Evolutionary conservation across 2,329 filamentous ascomycete species (phyloP), one percentile per base, ranked within the genome.

Genomic region (Colletotrichum agaves): DNA sequence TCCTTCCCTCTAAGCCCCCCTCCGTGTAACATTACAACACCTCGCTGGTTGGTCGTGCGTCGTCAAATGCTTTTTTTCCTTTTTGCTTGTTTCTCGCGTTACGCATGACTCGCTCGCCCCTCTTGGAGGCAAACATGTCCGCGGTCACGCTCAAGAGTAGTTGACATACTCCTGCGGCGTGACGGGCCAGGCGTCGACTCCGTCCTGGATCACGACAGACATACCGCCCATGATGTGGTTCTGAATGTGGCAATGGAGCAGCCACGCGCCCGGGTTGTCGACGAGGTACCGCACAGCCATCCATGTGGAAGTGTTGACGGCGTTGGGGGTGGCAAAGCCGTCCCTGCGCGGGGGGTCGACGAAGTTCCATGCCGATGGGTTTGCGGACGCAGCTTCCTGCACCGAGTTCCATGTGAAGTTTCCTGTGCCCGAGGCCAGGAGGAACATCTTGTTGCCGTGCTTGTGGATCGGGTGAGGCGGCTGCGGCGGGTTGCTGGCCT

Each of bases 401-500:
- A 90, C 84, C 1, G 80, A 82, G 2, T 73, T 74, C 80, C 84
- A 90, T 12, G 78, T 81, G 73, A 86, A 91, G 1, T 70, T 61
- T 0, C 86, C 86, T 0, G 71, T 71, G 2, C 87, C 88, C 0
- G 76, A 65, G 1, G 88, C 88, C 37, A 91, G 81, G 19, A 84
- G 76, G 71, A 82, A 90, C 77, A 85, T 87, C 73, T 88, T 88
- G 72, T 84, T 87, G 52, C 84, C 84, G 76, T 91, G 88, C 78
- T 90, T 90, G 81, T 91, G 88, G 57, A 91, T 85, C 0, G 87
- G 85, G 66, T 91, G 88, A 10, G 84, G 79, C 4, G 84, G 86
- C 72, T 87, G 84, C 6, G 84, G 77, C 3, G 77, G 75, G 2
- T 73, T 73, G n/a, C 75, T 73, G 2, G 83, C 77, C 33, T 81